Conservation (phyloP, 2,329 filamentous ascomycete genomes). For the Rhynchosporium graminicola region DNA sequence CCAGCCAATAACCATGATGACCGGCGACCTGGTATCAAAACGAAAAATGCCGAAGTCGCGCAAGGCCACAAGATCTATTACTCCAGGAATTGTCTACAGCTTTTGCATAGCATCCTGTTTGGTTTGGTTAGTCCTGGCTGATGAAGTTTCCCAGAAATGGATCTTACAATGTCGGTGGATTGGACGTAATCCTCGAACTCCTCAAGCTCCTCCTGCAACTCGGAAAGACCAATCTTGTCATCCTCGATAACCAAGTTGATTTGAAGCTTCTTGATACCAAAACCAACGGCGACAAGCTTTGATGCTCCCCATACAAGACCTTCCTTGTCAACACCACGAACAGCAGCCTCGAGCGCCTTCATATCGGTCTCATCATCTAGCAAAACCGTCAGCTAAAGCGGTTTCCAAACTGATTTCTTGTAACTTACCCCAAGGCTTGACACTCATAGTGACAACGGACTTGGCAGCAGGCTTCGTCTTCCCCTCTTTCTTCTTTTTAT, state of each 20-base stretch:
- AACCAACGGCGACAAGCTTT: conserved; percentile 87
- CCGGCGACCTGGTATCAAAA: conserved; percentile 34
- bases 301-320: conserved; percentile 95
- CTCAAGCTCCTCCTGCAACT: conserved; percentile 81
- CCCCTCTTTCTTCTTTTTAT: conserved; percentile 94
- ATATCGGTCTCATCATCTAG: conserved; percentile 93
- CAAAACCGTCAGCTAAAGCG: conserved; percentile 29
- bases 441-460: conserved; percentile 91
- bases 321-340: conserved; percentile 84
- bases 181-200: conserved; percentile 94
- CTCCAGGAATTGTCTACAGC: conserved; percentile 61
- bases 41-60: conserved; percentile 27
- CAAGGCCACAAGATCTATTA: conserved; percentile 20
- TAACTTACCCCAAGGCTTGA: conserved; percentile 96
- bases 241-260: conserved; percentile 98
- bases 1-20: conserved; percentile 25
- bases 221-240: conserved; percentile 86
- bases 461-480: conserved; percentile 93
- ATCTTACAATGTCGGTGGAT: conserved; percentile 77
- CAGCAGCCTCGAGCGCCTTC: conserved; percentile 74
- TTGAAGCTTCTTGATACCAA: conserved; percentile 99
- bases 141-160: conserved; percentile 11
- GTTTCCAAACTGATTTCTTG: neutral
- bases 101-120: conserved; percentile 78
- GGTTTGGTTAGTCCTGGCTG: conserved; percentile 28